Conservation (phyloP, 1,139 yeast genomes). For the Yamadazyma siamensis region DNA sequence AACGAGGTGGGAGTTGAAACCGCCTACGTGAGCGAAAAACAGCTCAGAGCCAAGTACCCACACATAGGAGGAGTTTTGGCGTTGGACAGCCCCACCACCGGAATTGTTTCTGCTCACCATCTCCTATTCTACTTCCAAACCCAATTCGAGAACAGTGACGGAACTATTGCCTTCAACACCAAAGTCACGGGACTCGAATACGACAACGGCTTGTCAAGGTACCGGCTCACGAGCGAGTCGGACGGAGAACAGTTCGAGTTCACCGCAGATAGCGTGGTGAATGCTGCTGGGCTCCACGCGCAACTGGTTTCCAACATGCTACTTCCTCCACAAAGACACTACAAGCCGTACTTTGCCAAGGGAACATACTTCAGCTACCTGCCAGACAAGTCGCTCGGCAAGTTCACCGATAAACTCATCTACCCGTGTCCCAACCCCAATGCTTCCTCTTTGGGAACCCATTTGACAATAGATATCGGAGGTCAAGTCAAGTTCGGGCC, state of each 20-base stretch:
- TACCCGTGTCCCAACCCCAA: constrained; percentile 81
- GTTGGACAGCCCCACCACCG: constrained; percentile 78
- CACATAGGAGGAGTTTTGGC: constrained; percentile 61
- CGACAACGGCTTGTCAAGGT: constrained; percentile 17
- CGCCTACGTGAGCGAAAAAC: constrained; percentile 44
- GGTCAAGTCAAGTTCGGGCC: constrained; percentile 87
- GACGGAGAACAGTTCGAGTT: constrained; percentile 45
- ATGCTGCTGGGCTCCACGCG: constrained; percentile 79
- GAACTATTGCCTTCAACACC: constrained; percentile 64
- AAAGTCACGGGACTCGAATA: constrained; percentile 46
- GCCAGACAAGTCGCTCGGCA: constrained; percentile 36
- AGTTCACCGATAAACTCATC: constrained; percentile 42
- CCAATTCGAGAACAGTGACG: constrained; percentile 51
- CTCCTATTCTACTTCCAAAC: constrained; percentile 59
- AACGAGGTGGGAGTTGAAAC: constrained; percentile 53
- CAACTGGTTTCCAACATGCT: constrained; percentile 64
- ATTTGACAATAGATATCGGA: constrained; percentile 77
- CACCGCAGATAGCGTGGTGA: constrained; percentile 57
- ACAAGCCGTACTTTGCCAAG: constrained; percentile 67
- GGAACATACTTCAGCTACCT: constrained; percentile 74
- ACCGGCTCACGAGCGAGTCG: constrained; percentile 30
- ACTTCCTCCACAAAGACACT: constrained; percentile 59
- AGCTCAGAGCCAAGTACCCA: constrained; percentile 56
- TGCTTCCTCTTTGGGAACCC: constrained; percentile 79
- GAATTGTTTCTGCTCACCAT: constrained; percentile 81